A percentile compares a stretch with the other conserved stretches of the same genome.
These are phyloP conservation scores for Phytopythium boreale DNA, from an alignment of 352 stramenopile genomes.

Conservation along the genomic window DNA sequence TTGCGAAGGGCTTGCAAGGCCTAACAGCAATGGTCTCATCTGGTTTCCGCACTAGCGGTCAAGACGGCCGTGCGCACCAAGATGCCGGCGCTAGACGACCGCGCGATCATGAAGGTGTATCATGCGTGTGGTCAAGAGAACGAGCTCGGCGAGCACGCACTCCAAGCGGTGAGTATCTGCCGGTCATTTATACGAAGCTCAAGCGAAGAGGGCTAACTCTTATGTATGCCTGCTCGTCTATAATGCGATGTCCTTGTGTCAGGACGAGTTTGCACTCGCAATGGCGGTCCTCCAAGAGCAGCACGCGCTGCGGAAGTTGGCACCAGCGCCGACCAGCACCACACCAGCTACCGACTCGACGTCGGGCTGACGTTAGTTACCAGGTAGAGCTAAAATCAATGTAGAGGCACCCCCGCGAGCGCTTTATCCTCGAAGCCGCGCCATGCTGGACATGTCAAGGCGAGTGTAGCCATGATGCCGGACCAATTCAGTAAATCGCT, in stretches of 20 bases:
- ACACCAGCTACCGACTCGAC: background rate
- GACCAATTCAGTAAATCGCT: no score
- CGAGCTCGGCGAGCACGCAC: conserved; percentile 66
- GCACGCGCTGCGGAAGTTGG: conserved; percentile 33
- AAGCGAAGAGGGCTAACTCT: background rate
- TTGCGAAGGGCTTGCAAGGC: background rate
- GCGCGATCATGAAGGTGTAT: conserved; percentile 61
- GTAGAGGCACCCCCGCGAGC: no score
- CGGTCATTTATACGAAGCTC: background rate
- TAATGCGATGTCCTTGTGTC: background rate
- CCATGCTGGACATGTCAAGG: background rate
- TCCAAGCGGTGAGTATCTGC: conserved; percentile 45
- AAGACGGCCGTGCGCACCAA: conserved; percentile 37
- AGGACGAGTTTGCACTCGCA: conserved; percentile 67
- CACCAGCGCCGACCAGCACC: conserved; percentile 10
- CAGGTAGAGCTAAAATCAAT: background rate
- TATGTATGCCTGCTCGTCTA: background rate
- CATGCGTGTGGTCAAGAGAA: conserved; percentile 81
- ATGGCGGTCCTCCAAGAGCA: conserved; percentile 65
- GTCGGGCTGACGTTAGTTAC: background rate
- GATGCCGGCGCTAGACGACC: conserved; percentile 42
- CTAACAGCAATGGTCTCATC: background rate
- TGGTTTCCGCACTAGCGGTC: conserved; percentile 24
- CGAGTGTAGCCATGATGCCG: background rate
- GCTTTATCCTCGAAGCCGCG: no score